phyloP scores from a whole-genome alignment of 768 basidiomycete genomes.

The Hemileccinum impolitum region DNA sequence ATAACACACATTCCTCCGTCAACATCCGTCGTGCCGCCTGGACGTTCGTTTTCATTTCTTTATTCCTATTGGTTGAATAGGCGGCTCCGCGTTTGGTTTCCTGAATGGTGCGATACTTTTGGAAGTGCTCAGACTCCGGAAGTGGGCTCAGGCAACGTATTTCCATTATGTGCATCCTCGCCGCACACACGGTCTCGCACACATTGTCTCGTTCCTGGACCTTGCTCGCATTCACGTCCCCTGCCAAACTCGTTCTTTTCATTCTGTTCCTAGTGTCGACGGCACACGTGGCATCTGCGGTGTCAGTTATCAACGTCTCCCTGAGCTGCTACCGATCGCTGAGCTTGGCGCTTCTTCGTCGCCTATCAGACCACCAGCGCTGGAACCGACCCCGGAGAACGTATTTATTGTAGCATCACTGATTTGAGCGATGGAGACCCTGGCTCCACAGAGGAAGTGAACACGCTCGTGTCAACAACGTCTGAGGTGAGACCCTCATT shows the following conservation, averaged over 20 bases:
- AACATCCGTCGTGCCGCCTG: too few species aligned
- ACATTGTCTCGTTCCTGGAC: too few species aligned
- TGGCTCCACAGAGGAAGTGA: background rate
- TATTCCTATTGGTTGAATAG: too few species aligned
- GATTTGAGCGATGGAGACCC: conserved; percentile 6
- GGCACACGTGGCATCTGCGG: conserved; percentile 15
- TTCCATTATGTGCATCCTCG: too few species aligned
- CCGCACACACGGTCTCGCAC: too few species aligned
- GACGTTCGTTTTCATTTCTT: too few species aligned
- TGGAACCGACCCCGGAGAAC: conserved; percentile 1
- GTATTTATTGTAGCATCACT: conserved; percentile 20
- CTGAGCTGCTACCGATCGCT: background rate
- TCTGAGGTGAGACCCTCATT: background rate
- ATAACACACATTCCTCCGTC: too few species aligned
- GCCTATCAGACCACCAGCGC: background rate
- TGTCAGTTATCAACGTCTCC: conserved; percentile 15
- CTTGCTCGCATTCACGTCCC: conserved; percentile 22
- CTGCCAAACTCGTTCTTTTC: conserved; percentile 22
- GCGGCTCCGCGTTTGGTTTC: too few species aligned
- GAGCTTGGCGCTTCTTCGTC: background rate
- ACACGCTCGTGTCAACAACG: conserved; percentile 3
- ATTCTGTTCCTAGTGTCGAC: conserved; percentile 20
- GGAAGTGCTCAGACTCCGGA: too few species aligned
- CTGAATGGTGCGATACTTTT: too few species aligned
- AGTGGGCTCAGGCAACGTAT: too few species aligned